Conservation (phyloP, 306 rosid genomes). For the Carpinus viminea region DNA sequence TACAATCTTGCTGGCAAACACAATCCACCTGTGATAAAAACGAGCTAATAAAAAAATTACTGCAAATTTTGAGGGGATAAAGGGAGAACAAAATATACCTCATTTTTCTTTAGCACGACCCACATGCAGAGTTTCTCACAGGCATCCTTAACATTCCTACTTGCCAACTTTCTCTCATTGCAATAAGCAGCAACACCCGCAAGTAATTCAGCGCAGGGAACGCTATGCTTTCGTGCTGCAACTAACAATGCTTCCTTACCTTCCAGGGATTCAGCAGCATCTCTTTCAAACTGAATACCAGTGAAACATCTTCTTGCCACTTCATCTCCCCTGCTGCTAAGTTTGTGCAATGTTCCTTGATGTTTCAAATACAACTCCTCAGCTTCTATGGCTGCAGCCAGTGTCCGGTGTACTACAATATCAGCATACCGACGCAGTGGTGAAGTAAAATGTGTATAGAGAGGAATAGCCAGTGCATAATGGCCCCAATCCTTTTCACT, state of each 20-base stretch:
- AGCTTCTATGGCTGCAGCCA: constrained; percentile 80
- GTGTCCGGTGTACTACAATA: constrained; percentile 81
- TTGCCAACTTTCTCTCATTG: constrained; percentile 77
- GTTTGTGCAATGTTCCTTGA: constrained; percentile 29
- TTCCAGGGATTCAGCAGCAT: constrained; percentile 68
- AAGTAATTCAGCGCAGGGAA: constrained; percentile 58
- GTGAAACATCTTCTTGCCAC: constrained; percentile 59
- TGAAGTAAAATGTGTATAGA: constrained; percentile 90
- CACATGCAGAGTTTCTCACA: constrained; percentile 78
- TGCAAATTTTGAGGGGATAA: background rate
- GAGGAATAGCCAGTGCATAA: constrained; percentile 76
- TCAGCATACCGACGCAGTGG: constrained; percentile 94
- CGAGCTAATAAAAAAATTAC: background rate
- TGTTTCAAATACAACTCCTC: constrained; percentile 63
- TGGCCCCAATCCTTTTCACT: constrained; percentile 63
- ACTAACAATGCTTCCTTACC: constrained; percentile 59
- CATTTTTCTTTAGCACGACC: constrained; percentile 65
- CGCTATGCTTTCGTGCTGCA: constrained; percentile 66
- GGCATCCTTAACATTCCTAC: constrained; percentile 73
- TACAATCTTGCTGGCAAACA: background rate
- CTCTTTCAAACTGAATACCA: constrained; percentile 61
- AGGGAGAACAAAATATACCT: constrained; percentile 43
- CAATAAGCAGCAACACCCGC: constrained; percentile 61
- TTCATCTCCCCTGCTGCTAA: constrained; percentile 31
- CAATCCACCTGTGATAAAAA: background rate